Percentiles rank a stretch among this genome's conserved stretches.
Conservation (phyloP, 2,329 filamentous ascomycete genomes). For the Coniella lustricola region DNA sequence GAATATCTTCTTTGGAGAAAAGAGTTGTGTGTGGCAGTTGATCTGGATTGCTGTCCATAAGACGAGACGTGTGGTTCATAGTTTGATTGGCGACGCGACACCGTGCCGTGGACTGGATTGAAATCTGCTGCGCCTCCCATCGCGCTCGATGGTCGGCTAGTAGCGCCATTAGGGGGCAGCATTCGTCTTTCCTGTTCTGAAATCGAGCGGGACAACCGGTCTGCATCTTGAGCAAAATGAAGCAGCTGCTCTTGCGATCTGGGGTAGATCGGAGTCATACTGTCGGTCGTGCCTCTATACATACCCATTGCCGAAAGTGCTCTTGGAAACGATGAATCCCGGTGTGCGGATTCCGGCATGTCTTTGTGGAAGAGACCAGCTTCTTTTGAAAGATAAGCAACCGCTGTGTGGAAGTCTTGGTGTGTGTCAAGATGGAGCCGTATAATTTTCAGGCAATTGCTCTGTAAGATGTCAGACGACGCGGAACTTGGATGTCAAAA, state of each 20-base stretch:
- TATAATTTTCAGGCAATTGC: neutral
- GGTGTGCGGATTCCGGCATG: neutral
- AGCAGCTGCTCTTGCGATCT: neutral
- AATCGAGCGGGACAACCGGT: neutral
- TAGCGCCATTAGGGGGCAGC: neutral
- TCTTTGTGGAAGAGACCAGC: slow-evolving; percentile 1
- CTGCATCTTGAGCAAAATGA: neutral
- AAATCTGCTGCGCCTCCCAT: neutral
- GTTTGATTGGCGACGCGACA: neutral
- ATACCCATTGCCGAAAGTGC: neutral
- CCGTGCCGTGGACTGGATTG: neutral
- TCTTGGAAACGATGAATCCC: neutral
- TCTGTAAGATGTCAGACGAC: neutral
- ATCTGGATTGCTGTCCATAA: neutral
- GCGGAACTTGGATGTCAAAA: neutral
- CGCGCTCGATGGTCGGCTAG: neutral
- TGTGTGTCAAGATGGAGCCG: neutral
- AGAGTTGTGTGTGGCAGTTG: neutral
- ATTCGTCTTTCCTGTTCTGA: neutral
- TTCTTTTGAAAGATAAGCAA: slow-evolving; percentile 5
- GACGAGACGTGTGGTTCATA: neutral
- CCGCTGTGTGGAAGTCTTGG: slow-evolving; percentile 6
- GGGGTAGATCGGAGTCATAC: no score
- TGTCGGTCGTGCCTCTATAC: neutral
- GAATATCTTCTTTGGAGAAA: neutral